Base-by-base conservation (phyloP, 108 stramenopile species). In the Epithemia pelagica region DNA sequence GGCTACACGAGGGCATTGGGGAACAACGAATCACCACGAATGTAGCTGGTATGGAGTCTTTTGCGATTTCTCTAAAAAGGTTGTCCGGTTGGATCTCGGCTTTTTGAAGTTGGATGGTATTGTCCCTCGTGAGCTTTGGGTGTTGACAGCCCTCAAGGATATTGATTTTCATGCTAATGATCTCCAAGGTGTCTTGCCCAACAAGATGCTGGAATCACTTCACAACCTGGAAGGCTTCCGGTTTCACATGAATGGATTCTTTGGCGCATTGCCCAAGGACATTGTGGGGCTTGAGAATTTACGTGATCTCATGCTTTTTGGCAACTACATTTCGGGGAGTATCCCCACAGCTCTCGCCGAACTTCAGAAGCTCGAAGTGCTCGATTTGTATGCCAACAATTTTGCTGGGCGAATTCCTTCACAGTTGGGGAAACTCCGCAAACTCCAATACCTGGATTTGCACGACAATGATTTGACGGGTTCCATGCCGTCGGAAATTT, bases 181-280 rank as follows among this genome's bases (percentile, higher is more conserved):
- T 32, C 46, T 61, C n/a, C 61, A 62, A 31, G 73, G 84, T 23
- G 80, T 85, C 20, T 62, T 85, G 30, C 84, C 84, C 1, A 68
- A 78, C 62, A 70, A 68, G 23, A 59, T 80, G 21, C 25, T 78
- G 62, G 57, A 25, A 19, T 67, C 68, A 32, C 56, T 74, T 58
- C 66, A 68, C 10, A 78, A 81, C 24, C 51, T 74, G 30, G 69
- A 85, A 55, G 68, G 67, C 59, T 64, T 85, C 26, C 70, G 77
- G 1, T 60, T 85, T 7, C 83, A 85, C 52, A 85, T 85, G 83
- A 85, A 85, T 69, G 83, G 79, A 3, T 73, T 85, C 37, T 85
- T 85, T 72, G 83, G 83, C 2, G 62, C 70, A 10, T 33, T 85
- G 15, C 80, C 70, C 54, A 65, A 62, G 51, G 80, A 85, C 67